Conservation (phyloP, 2,329 filamentous ascomycete genomes). For the Claviceps africana region DNA sequence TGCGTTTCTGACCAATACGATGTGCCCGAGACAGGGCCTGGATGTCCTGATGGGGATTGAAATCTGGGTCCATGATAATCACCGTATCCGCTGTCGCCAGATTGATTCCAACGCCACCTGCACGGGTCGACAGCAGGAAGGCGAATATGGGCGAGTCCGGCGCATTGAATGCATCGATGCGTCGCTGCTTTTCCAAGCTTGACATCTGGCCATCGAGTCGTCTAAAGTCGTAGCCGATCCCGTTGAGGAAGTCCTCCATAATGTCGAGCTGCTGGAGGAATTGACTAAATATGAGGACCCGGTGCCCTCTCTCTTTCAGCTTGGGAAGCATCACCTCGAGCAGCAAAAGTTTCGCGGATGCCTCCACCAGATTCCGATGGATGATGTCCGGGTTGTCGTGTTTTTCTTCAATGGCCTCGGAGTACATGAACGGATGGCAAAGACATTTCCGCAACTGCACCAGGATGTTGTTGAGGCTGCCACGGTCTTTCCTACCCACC, state of each 20-base stretch:
- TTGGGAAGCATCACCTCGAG: constrained; percentile 79
- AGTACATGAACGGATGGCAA: constrained; percentile 95
- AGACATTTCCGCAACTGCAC: constrained; percentile 91
- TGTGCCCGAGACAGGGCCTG: constrained; percentile 91
- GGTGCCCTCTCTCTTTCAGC: constrained; percentile 69
- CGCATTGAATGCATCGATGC: constrained; percentile 87
- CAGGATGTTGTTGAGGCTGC: constrained; percentile 82
- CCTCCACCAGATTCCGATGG: constrained; percentile 75
- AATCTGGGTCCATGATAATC: constrained; percentile 92
- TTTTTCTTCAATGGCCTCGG: constrained; percentile 73
- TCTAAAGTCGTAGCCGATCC: constrained; percentile 57
- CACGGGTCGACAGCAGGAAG: constrained; percentile 84
- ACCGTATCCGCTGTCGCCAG: constrained; percentile 93
- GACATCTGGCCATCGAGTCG: constrained; percentile 77
- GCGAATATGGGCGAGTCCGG: constrained; percentile 72
- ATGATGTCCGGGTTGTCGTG: constrained; percentile 45
- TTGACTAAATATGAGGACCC: constrained; percentile 91
- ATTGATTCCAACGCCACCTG: constrained; percentile 95
- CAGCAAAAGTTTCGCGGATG: constrained; percentile 76
- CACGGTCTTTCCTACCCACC: constrained; percentile 56
- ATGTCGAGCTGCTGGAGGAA: constrained; percentile 82
- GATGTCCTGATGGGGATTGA: constrained; percentile 95
- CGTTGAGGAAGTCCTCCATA: constrained; percentile 77
- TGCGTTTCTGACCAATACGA: constrained; percentile 90
- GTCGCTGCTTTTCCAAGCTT: constrained; percentile 78